phyloP scores from a whole-genome alignment of 73 alveolate genomes.

The Breviolum minutum region DNA sequence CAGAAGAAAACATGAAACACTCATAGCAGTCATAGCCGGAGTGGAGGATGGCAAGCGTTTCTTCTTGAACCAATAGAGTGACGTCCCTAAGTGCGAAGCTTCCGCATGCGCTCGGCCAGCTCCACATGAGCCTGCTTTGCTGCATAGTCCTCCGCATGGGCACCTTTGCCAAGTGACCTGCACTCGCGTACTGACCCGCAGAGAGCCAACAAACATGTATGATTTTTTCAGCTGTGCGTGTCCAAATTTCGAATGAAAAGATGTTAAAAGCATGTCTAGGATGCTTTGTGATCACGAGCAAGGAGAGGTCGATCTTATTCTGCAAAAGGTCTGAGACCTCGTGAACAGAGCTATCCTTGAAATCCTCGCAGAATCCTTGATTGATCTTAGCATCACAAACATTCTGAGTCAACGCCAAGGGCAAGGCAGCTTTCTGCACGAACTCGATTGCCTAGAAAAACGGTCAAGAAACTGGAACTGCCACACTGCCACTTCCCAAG shows the following conservation, averaged over 20 bases:
- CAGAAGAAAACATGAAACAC: background rate
- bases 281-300: constrained; percentile 99
- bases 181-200: background rate
- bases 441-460: constrained; percentile 46
- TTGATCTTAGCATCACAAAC: constrained; percentile 39
- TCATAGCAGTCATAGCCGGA: too few species aligned
- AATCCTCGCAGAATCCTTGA: background rate
- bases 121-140: constrained; percentile 99
- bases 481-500: too few species aligned
- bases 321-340: constrained; percentile 99
- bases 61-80: background rate
- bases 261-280: constrained; percentile 95
- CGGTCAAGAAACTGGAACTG: background rate
- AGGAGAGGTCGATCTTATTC: constrained; percentile 99
- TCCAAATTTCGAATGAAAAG: too few species aligned
- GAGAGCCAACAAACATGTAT: background rate
- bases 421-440: constrained; percentile 56
- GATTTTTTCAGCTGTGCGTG: background rate
- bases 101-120: constrained; percentile 99
- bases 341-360: constrained; percentile 97
- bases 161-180: constrained; percentile 74
- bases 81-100: constrained; percentile 96
- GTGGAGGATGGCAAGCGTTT: background rate
- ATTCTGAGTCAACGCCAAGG: background rate
- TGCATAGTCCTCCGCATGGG: constrained; percentile 96